Percentiles rank a stretch among this genome's conserved stretches.
Evolutionary conservation across 1,284 basidiomycete genomes (phyloP).

Genomic region (Boletellus deceptivus): DNA sequence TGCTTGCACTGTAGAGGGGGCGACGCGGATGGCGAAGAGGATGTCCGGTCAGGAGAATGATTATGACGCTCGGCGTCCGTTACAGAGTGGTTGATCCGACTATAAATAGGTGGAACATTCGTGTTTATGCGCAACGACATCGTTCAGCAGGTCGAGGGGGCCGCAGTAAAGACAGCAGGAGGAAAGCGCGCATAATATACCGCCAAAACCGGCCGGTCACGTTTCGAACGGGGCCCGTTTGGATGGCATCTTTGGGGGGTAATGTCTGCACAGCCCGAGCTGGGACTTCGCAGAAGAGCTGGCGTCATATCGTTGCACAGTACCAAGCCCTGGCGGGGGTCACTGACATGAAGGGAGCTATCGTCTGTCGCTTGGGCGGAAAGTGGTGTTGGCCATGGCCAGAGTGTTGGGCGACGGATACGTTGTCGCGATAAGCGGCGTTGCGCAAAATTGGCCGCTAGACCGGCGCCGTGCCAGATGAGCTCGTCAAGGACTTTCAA

Average conservation of each 20-base stretch:
- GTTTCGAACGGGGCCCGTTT: constrained; percentile 26
- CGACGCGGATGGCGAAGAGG: constrained; percentile 18
- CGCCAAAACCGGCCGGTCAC: constrained; percentile 17
- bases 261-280: constrained; percentile 11
- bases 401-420: constrained; percentile 10
- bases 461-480: constrained; percentile 5
- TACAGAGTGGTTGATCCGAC: constrained; percentile 18
- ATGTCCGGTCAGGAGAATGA: constrained; percentile 10
- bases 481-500: constrained; percentile 17
- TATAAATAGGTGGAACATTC: constrained; percentile 21
- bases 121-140: constrained; percentile 35
- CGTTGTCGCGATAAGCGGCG: constrained; percentile 11
- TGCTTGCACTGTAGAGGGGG: constrained; percentile 22
- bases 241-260: constrained; percentile 8
- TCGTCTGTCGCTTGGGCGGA: constrained; percentile 8
- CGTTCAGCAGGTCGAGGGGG: constrained; percentile 13
- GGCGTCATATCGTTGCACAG: constrained; percentile 8
- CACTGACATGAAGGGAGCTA: constrained; percentile 11
- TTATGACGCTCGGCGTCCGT: constrained; percentile 13
- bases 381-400: constrained; percentile 5
- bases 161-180: constrained; percentile 1
- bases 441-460: constrained; percentile 15
- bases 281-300: constrained; percentile 9
- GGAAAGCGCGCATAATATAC: constrained; percentile 21
- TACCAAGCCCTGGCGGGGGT: constrained; percentile 21